Evolutionary conservation across 192 early-diverging fungal species (phyloP).

Genomic region (Coemansia sp.): DNA sequence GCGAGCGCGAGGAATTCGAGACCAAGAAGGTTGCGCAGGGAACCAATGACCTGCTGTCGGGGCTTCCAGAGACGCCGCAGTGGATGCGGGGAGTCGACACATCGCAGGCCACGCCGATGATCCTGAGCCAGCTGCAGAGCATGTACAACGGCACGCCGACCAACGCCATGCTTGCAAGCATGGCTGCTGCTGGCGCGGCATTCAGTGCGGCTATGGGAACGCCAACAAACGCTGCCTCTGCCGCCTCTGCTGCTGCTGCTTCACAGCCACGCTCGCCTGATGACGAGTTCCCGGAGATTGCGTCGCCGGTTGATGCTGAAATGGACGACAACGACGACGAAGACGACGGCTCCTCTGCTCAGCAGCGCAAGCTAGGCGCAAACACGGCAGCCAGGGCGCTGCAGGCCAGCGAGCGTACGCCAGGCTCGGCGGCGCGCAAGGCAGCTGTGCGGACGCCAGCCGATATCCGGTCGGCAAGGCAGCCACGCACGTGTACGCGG

Average conservation of each 20-base stretch:
- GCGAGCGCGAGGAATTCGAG: slow-evolving; percentile 40
- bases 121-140: slow-evolving; percentile 33
- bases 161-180: slow-evolving; percentile 36
- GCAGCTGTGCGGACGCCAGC: slow-evolving; percentile 32
- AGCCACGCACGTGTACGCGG: slow-evolving; percentile 46
- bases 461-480: slow-evolving; percentile 34
- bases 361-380: not conserved
- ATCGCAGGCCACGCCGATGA: slow-evolving; percentile 33
- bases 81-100: slow-evolving; percentile 47
- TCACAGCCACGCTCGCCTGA: slow-evolving; percentile 6
- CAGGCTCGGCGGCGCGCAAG: not conserved
- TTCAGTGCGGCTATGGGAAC: slow-evolving; percentile 20
- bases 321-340: slow-evolving; percentile 5
- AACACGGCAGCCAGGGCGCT: not conserved
- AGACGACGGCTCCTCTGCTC: slow-evolving; percentile 3
- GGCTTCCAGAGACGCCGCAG: slow-evolving; percentile 47
- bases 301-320: not conserved
- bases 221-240: not conserved
- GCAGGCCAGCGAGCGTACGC: not conserved
- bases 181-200: slow-evolving; percentile 19
- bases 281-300: slow-evolving; percentile 29
- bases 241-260: not conserved
- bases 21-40: not conserved
- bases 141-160: slow-evolving; percentile 38
- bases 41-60: slow-evolving; percentile 26